Conservation (phyloP, 371 early-diverging fungal genomes). For the Lichtheimia corymbifera region DNA sequence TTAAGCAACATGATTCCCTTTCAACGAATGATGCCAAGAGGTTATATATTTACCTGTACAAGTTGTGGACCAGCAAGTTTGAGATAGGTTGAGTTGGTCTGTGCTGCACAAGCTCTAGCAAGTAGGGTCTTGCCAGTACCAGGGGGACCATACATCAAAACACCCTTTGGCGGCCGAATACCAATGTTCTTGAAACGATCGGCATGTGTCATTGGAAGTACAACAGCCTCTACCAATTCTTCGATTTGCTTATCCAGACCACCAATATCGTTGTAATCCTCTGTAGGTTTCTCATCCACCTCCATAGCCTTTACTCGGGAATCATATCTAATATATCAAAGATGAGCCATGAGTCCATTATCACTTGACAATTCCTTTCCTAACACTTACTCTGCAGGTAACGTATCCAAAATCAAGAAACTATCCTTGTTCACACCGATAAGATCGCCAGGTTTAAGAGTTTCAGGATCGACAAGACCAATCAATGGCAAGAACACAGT, state of each 20-base stretch:
- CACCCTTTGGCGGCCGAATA: conserved; percentile 94
- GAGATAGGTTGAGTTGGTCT: conserved; percentile 91
- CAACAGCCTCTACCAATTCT: conserved; percentile 38
- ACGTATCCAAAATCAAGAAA: conserved; percentile 96
- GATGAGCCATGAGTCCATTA: background rate
- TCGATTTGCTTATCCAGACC: conserved; percentile 30
- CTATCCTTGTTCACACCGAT: conserved; percentile 99
- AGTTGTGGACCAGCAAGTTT: conserved; percentile 99
- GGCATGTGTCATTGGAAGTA: conserved; percentile 34
- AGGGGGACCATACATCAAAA: conserved; percentile 97
- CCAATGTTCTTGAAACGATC: conserved; percentile 88
- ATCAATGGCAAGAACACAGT: conserved; percentile 98
- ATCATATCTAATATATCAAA: conserved; percentile 77
- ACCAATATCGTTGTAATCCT: conserved; percentile 86
- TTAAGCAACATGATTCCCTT: background rate
- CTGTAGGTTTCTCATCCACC: conserved; percentile 99
- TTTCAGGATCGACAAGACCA: conserved; percentile 94
- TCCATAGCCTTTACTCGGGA: conserved; percentile 99
- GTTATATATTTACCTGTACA: conserved; percentile 77
- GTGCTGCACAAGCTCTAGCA: conserved; percentile 63
- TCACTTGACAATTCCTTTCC: background rate
- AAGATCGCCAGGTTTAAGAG: conserved; percentile 97
- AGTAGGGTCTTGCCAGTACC: conserved; percentile 88
- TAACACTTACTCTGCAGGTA: conserved; percentile 91
- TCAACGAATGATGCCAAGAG: background rate